These are phyloP conservation scores for Saitozyma sp. DNA, from an alignment of 768 basidiomycete species.

Conservation along the genomic window DNA sequence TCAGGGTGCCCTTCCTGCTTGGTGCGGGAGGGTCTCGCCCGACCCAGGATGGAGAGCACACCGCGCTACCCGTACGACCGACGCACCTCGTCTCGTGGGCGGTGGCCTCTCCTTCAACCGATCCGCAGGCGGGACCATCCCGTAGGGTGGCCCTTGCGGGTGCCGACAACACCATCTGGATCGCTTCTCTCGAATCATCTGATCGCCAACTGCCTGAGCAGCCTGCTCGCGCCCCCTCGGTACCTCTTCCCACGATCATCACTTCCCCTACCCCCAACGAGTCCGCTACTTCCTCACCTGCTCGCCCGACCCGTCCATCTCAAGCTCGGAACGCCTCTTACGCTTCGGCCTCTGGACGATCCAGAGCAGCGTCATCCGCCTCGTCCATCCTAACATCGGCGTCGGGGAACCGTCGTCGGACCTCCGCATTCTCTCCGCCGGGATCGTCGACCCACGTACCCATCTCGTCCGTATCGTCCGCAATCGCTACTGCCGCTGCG, in stretches of 20 bases:
- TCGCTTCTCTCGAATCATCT: constrained; percentile 7
- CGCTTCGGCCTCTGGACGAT: constrained; percentile 10
- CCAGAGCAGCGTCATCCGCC: constrained; percentile 32
- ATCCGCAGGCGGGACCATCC: constrained; percentile 17
- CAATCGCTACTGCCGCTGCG: constrained; percentile 19
- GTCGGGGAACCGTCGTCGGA: constrained; percentile 8
- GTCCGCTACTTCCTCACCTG: constrained; percentile 1
- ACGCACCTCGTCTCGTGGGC: constrained; percentile 36
- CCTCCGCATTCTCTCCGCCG: constrained; percentile 41
- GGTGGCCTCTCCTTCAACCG: constrained; percentile 3
- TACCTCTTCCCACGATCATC: constrained; percentile 1
- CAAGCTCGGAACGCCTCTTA: constrained; percentile 9
- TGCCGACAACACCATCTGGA: constrained; percentile 37
- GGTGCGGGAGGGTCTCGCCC: constrained; percentile 1
- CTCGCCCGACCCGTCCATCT: not conserved
- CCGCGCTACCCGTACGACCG: constrained; percentile 23
- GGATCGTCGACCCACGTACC: constrained; percentile 19
- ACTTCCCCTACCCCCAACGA: constrained; percentile 1
- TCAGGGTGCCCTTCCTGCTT: too few relatives aligned
- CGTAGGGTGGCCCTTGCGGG: constrained; percentile 28
- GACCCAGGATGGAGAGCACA: constrained; percentile 1
- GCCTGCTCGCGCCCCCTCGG: not conserved
- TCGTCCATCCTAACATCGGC: constrained; percentile 30
- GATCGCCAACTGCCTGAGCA: not conserved
- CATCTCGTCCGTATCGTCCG: constrained; percentile 20